Conservation (phyloP, 768 basidiomycete genomes). For the Podaxis sp. region DNA sequence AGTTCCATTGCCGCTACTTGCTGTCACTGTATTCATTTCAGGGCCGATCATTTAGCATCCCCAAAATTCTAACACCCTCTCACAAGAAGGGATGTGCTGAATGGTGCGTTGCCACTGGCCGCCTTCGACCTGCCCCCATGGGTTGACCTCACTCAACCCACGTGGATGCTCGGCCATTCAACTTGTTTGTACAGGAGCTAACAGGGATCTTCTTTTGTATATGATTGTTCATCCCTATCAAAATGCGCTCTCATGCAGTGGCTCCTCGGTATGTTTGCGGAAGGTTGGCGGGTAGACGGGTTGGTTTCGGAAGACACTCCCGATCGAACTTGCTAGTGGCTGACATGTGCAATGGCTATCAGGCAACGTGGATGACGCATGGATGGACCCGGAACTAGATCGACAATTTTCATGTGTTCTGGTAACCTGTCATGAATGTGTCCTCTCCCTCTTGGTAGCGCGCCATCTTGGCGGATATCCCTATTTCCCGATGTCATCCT, state of each 20-base stretch:
- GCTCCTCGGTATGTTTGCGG: neutral
- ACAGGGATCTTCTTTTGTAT: neutral
- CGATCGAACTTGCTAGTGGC: neutral
- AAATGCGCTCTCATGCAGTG: neutral
- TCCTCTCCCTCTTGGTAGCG: neutral
- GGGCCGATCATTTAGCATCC: neutral
- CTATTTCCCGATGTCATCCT: neutral
- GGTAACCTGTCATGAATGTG: neutral
- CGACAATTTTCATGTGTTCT: neutral
- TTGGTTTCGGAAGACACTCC: neutral
- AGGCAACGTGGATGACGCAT: constrained; percentile 11
- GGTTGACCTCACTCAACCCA: constrained; percentile 3
- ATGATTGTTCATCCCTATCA: neutral
- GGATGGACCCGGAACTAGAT: neutral
- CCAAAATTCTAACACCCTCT: neutral
- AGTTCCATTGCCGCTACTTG: constrained; percentile 3
- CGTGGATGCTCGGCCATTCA: neutral
- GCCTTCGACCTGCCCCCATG: neutral
- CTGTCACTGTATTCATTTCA: constrained; percentile 2
- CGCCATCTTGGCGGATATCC: neutral
- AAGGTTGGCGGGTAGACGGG: neutral
- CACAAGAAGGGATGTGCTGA: neutral
- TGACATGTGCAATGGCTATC: neutral
- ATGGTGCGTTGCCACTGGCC: constrained; percentile 9
- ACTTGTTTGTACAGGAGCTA: neutral